phyloP scores from a whole-genome alignment of 768 basidiomycete genomes.

The button mushroom (Agaricus bisporus) region DNA sequence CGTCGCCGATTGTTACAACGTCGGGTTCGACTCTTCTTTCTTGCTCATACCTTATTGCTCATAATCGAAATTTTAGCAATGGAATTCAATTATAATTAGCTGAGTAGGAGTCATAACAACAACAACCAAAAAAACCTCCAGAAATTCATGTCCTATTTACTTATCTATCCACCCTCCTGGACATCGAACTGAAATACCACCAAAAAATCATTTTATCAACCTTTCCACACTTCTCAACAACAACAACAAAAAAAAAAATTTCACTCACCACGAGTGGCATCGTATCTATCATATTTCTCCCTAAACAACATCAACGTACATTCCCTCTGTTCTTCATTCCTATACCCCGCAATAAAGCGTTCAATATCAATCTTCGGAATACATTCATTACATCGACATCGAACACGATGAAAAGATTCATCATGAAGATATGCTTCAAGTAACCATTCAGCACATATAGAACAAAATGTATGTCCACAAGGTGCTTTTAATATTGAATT shows the following conservation, averaged over 20 bases:
- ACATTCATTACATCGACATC: slow-evolving; percentile 9
- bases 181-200: too few relatives aligned
- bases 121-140: too few relatives aligned
- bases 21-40: too few relatives aligned
- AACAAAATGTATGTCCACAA: slow-evolving; percentile 10
- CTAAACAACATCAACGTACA: background rate
- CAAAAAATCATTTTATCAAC: background rate
- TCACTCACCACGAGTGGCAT: background rate
- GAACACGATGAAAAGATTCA: slow-evolving; percentile 11
- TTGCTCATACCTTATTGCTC: too few relatives aligned
- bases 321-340: background rate
- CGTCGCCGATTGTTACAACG: too few relatives aligned
- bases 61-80: too few relatives aligned
- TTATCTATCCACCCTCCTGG: too few relatives aligned
- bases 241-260: too few relatives aligned
- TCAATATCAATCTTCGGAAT: background rate
- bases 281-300: slow-evolving; percentile 8
- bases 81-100: too few relatives aligned
- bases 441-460: slow-evolving; percentile 1
- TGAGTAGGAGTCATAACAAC: too few relatives aligned
- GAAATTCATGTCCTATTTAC: too few relatives aligned
- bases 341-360: background rate
- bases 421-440: slow-evolving; percentile 7
- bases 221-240: slow-evolving; percentile 5
- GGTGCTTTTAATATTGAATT: background rate